Percentiles rank a stretch among this genome's conserved stretches.
Conservation (phyloP, 2,329 filamentous ascomycete genomes). For the Neurospora sp. region DNA sequence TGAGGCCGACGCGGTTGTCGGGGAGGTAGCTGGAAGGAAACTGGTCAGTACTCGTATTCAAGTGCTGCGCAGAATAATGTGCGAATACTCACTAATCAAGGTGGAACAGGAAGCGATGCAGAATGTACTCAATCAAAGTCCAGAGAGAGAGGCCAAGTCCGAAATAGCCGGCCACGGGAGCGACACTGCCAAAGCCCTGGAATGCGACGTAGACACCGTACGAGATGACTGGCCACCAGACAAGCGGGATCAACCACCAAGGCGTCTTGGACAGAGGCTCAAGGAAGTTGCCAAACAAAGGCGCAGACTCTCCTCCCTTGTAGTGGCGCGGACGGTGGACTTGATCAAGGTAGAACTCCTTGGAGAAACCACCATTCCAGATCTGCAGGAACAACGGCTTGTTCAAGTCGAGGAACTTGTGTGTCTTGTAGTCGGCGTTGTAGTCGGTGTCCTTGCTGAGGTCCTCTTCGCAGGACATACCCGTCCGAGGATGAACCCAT, state of each 20-base stretch:
- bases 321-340: slow-evolving; percentile 94
- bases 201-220: slow-evolving; percentile 62
- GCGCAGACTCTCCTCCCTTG: slow-evolving; percentile 83
- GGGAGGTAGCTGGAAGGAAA: slow-evolving; percentile 59
- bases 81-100: slow-evolving; percentile 64
- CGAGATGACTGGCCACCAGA: slow-evolving; percentile 74
- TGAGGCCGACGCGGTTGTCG: slow-evolving; percentile 80
- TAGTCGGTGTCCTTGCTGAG: slow-evolving; percentile 77
- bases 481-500: slow-evolving; percentile 55
- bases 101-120: slow-evolving; percentile 91
- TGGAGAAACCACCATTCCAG: slow-evolving; percentile 78
- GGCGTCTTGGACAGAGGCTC: slow-evolving; percentile 92
- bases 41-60: slow-evolving; percentile 20
- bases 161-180: slow-evolving; percentile 52
- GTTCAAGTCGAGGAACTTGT: slow-evolving; percentile 90
- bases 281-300: slow-evolving; percentile 95
- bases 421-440: slow-evolving; percentile 65
- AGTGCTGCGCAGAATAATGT: neutral
- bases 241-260: slow-evolving; percentile 77
- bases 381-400: slow-evolving; percentile 79
- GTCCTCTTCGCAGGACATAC: slow-evolving; percentile 84
- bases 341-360: slow-evolving; percentile 95
- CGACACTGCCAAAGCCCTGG: slow-evolving; percentile 43
- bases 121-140: slow-evolving; percentile 79
- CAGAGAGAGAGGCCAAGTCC: slow-evolving; percentile 64